Evolutionary conservation across 2,329 filamentous ascomycete genomes (phyloP).

Genomic region (Xylariomycetidae sp.): DNA sequence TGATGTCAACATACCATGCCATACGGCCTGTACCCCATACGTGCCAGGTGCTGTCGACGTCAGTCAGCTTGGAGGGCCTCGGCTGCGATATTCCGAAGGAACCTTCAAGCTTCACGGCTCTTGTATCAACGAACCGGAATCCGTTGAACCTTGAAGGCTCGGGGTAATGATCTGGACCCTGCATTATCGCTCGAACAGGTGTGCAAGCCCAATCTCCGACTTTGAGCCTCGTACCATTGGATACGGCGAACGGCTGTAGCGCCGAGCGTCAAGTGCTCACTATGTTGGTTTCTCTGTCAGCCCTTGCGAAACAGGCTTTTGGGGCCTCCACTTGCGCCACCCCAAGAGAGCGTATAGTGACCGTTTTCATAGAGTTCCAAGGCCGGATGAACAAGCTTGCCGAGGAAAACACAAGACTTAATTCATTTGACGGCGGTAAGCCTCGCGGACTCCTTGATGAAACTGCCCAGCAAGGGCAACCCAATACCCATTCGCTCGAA

Average conservation of each 20-base stretch:
- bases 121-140: slow-evolving; percentile 6
- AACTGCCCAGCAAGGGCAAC: slow-evolving; percentile 19
- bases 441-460: slow-evolving; percentile 21
- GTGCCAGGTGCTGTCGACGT: slow-evolving; percentile 3
- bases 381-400: background rate
- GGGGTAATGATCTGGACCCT: background rate
- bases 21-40: slow-evolving; percentile 12
- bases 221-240: slow-evolving; percentile 5
- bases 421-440: slow-evolving; percentile 16
- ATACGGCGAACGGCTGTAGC: slow-evolving; percentile 5
- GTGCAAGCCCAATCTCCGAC: slow-evolving; percentile 11
- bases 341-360: no score
- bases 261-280: slow-evolving; percentile 9
- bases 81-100: slow-evolving; percentile 4
- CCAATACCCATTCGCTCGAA: slow-evolving; percentile 5
- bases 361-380: no score
- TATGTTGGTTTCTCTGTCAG: no score
- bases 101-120: background rate
- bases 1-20: slow-evolving; percentile 8
- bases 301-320: no score
- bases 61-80: slow-evolving; percentile 6
- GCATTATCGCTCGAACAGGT: slow-evolving; percentile 6
- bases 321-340: no score
- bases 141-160: slow-evolving; percentile 3
- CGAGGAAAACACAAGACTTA: slow-evolving; percentile 1